Evolutionary conservation across 2,329 filamentous ascomycete genomes (phyloP).

Genomic region (Aspergillus fumigatus): DNA sequence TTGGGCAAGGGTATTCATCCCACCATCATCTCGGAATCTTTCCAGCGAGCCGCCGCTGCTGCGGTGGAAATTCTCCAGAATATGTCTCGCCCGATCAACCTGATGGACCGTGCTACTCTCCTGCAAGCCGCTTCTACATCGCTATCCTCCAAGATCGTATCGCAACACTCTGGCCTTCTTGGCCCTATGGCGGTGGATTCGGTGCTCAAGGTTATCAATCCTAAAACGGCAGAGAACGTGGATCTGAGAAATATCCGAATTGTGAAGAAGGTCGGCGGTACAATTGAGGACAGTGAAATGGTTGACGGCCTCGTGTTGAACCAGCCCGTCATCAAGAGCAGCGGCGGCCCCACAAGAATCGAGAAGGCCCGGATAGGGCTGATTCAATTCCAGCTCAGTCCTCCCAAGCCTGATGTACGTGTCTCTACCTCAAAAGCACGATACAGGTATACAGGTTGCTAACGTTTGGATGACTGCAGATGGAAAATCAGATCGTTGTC

Average conservation of each 20-base stretch:
- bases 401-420: slow-evolving; percentile 89
- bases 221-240: slow-evolving; percentile 93
- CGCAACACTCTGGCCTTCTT: slow-evolving; percentile 89
- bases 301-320: slow-evolving; percentile 90
- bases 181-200: slow-evolving; percentile 98
- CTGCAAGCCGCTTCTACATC: slow-evolving; percentile 96
- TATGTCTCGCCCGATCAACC: slow-evolving; percentile 90
- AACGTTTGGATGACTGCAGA: slow-evolving; percentile 47
- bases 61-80: slow-evolving; percentile 86
- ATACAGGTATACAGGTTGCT: slow-evolving; percentile 8
- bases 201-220: slow-evolving; percentile 90
- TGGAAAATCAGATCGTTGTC: slow-evolving; percentile 99
- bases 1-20: slow-evolving; percentile 91
- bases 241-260: slow-evolving; percentile 95
- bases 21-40: slow-evolving; percentile 94
- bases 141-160: slow-evolving; percentile 96
- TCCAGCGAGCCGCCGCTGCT: slow-evolving; percentile 87
- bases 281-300: slow-evolving; percentile 97
- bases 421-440: neutral
- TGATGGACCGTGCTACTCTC: slow-evolving; percentile 81
- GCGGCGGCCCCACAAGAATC: slow-evolving; percentile 83
- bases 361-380: slow-evolving; percentile 96
- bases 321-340: slow-evolving; percentile 89
- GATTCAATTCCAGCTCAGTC: slow-evolving; percentile 98
- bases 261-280: slow-evolving; percentile 95